Evolutionary conservation across 441 rosid genomes (phyloP), one percentile per base, ranked within the genome.

Genomic region (Cnidoscolus chayamansa): DNA sequence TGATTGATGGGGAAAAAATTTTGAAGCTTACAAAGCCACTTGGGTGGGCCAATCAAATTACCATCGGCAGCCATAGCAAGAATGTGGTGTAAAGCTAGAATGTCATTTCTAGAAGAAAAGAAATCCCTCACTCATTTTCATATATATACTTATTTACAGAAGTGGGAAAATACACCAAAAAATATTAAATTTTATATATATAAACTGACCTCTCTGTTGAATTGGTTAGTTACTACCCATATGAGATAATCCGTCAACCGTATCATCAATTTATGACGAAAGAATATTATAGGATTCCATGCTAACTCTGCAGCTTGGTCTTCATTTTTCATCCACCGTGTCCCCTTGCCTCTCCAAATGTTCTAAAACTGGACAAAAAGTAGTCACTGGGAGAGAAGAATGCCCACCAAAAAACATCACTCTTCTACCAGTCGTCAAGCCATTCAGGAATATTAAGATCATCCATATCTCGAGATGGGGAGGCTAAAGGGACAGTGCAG

Each of bases 341-440:
- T 40, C 45, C 45, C 56, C 66, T 15, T 12, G 55, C 47, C 57
- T 11, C 57, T 37, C 25, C 25, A 7, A 9, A 37, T 37, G 54
- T 48, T 69, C 32, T 45, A 65, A 13, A 9, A 53, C 12, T 50
- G 56, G 48, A 20, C 56, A 35, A 32, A n/a, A 31, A 47, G 54
- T 62, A 65, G 71, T 70, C 55, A 35, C 25, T 63, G 16, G 51
- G 8, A 68, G 79, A 35, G 58, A 63, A 51, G 56, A 56, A 51
- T 74, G 19, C 31, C 67, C 1, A 16, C 57, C 35, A 68, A 9
- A 53, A 25, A 13, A 49, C 0, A 59, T 56, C 56, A 35, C 75
- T 75, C 73, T 63, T 68, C 84, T 89, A 92, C 99, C 99, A 90
- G 63, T 87, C 92, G 15, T 86, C 90, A 3, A 90, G 89, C 97